Evolutionary conservation across 1,139 yeast species (phyloP), one percentile per base, ranked within the genome.

Genomic region (Geotrichum phurueaensis): DNA sequence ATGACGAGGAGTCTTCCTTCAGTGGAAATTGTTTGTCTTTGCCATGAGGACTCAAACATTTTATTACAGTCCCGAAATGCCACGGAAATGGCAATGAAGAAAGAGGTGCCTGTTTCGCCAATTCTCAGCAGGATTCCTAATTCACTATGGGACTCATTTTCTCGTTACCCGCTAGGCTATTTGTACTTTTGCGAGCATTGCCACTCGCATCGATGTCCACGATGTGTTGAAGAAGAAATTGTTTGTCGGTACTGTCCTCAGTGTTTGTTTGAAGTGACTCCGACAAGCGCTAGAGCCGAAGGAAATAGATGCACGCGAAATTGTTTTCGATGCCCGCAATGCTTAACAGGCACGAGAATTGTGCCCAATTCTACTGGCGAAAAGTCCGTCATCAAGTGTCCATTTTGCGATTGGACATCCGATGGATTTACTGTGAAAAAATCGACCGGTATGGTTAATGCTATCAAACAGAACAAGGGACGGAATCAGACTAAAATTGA

Each of bases 161-260:
- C 62, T 9, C 51, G 64, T n/a, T 52, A 53, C 45, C 54, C 59
- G 13, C 29, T 62, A 3, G 56, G 56, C 23, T 39, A 63, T 57
- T 62, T 70, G 29, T 70, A 69, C 56, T 70, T 65, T 56, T 70
- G 73, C 58, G 70, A 67, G 50, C 54, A 57, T 15, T 70, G 73
- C 51, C 63, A 63, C 20, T 56, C 66, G 3, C 61, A 68, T 23
- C 60, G 69, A 39, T 70, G 73, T 58, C 65, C 65, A 10, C 59
- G 65, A 45, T 70, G 73, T 56, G 67, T 69, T 0, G 69, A 66
- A 20, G 64, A 65, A 29, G 73, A 70, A 39, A 60, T 70, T 5
- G 66, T 68, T 20, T 61, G 65, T 20, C 61, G 69, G 51, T 70
- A 60, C 60, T 70, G 73, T 54, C 73, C 73, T 10, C 60, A 63